These are phyloP conservation scores for Trametes punicea DNA, from an alignment of 768 basidiomycete genomes.

Conservation along the genomic window DNA sequence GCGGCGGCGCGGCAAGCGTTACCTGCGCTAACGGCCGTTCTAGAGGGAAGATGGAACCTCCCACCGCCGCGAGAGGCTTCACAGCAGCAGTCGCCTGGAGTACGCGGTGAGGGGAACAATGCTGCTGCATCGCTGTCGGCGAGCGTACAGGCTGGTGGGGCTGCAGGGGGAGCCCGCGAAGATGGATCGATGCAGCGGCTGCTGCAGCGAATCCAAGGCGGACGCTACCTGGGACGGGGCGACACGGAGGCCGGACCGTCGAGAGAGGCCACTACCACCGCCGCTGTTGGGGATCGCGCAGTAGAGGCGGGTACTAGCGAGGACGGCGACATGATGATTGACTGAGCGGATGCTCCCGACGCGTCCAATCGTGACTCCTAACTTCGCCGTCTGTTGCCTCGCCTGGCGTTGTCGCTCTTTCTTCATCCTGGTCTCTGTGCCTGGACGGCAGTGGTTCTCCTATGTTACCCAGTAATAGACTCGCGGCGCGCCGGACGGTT, in stretches of 20 bases:
- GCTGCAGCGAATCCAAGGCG: not conserved
- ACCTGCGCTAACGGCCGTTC: slow-evolving; percentile 4
- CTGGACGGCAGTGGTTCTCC: not conserved
- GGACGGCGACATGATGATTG: slow-evolving; percentile 16
- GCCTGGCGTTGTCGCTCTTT: not conserved
- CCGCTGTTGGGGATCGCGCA: not conserved
- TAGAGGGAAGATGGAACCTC: not conserved
- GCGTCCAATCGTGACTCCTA: no score
- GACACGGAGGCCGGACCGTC: not conserved
- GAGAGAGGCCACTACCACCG: not conserved
- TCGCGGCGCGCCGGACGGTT: not conserved
- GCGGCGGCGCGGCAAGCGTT: slow-evolving; percentile 1
- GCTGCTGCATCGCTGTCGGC: no score
- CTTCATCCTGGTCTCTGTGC: not conserved
- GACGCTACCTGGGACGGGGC: not conserved
- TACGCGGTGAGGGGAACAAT: not conserved
- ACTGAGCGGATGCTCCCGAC: no score
- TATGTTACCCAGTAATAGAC: not conserved
- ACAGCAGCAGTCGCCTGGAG: not conserved
- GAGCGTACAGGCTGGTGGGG: not conserved
- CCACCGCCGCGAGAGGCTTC: not conserved
- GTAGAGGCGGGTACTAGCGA: not conserved
- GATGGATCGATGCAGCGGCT: not conserved
- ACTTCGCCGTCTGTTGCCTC: no score
- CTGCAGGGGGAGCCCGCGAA: not conserved